phyloP scores from a whole-genome alignment of 2,329 filamentous ascomycete genomes.

The Fusarium sacchari region DNA sequence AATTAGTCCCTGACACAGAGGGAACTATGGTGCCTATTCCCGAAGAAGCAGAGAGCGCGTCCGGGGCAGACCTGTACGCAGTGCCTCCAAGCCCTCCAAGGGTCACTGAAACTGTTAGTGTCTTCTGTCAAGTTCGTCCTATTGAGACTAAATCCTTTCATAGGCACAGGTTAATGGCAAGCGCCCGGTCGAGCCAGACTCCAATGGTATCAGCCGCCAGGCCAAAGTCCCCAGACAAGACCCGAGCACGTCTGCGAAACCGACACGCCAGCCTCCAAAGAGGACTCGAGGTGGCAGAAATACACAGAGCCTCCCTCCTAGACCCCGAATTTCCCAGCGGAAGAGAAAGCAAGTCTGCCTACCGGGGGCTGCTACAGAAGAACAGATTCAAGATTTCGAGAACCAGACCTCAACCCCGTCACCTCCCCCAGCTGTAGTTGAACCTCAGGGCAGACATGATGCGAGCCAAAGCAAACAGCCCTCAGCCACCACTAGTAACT shows the following conservation, averaged over 20 bases:
- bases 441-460: neutral
- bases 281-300: neutral
- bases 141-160: neutral
- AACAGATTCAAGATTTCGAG: neutral
- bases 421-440: neutral
- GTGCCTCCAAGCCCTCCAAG: neutral
- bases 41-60: neutral
- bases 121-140: no score
- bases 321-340: neutral
- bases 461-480: neutral
- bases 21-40: neutral
- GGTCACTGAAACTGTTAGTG: neutral
- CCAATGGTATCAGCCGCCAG: neutral
- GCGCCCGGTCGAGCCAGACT: neutral
- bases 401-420: neutral
- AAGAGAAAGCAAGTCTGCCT: neutral
- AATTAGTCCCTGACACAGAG: neutral
- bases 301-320: neutral
- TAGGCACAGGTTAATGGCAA: neutral
- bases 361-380: neutral
- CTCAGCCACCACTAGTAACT: neutral
- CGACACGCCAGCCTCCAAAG: neutral
- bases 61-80: neutral
- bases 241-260: neutral
- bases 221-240: slow-evolving; percentile 3